A percentile compares a stretch with the other conserved stretches of the same genome.
These are phyloP conservation scores for Verticillium nubilum DNA, from an alignment of 2,329 filamentous ascomycete species.

Conservation along the genomic window DNA sequence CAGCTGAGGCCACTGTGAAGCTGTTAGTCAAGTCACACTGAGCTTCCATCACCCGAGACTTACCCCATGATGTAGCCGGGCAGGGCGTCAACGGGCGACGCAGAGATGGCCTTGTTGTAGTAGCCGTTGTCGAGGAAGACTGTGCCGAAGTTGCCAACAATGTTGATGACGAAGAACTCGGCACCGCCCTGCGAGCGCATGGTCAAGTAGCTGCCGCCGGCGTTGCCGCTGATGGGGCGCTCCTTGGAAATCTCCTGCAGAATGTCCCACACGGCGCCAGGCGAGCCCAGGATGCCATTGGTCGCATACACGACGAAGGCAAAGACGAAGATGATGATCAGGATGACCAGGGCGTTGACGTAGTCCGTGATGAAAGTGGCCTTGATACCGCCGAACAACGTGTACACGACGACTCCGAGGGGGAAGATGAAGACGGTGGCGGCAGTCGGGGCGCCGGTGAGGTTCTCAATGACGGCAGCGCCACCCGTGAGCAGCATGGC, in stretches of 20 bases:
- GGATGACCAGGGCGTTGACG: constrained; percentile 77
- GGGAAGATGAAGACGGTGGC: constrained; percentile 83
- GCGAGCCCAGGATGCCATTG: constrained; percentile 66
- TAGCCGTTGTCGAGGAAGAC: constrained; percentile 86
- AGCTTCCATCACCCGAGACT: neutral
- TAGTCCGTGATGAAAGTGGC: constrained; percentile 84
- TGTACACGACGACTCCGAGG: constrained; percentile 71
- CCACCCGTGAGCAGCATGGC: constrained; percentile 86
- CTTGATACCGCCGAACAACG: constrained; percentile 73
- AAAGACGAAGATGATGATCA: constrained; percentile 83
- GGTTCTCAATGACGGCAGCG: constrained; percentile 21
- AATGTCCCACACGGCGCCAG: constrained; percentile 71
- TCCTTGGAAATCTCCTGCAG: constrained; percentile 60
- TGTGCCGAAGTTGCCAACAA: constrained; percentile 75
- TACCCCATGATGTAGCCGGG: constrained; percentile 79
- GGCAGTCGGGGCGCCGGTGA: constrained; percentile 46
- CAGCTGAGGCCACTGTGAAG: constrained; percentile 60
- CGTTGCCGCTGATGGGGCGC: constrained; percentile 77
- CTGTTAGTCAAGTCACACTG: neutral
- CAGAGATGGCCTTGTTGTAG: constrained; percentile 91
- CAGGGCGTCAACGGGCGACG: constrained; percentile 76
- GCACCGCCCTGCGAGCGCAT: constrained; percentile 78
- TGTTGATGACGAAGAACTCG: constrained; percentile 89
- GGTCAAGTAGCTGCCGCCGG: constrained; percentile 76
- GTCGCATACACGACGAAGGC: constrained; percentile 77